Evolutionary conservation across 768 basidiomycete species (phyloP), one percentile per base, ranked within the genome.

Genomic region (Xerocomellus chrysenteron): DNA sequence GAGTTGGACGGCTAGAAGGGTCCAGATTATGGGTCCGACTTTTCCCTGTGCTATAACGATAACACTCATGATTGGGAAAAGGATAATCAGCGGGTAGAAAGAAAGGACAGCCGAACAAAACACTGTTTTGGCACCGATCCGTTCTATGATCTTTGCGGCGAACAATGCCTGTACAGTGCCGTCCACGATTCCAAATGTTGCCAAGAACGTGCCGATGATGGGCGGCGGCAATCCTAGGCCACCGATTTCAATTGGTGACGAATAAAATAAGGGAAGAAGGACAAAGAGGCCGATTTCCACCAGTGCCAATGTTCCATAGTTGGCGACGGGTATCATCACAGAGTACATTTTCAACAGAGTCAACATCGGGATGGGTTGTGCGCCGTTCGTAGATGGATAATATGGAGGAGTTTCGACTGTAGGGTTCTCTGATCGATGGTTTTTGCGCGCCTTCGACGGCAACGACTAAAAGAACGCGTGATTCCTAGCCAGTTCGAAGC

Each of bases 41-140:
- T 72, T 73, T 32, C 63, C 69, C 13, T 61, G 58, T 24, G 33
- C 33, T 26, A 63, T 66, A 16, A 79, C 77, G 14, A 77, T 47
- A 11, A 74, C 55, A 59, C 73, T 81, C 59, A 79, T 78, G 17
- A 78, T 47, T 1, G 82, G 83, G 63, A 82, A 80, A 35, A 75
- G 50, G 30, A 73, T 59, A 47, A 77, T 65, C 69, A 76, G 57
- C 0, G 76, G 76, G 30, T 76, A 65, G 50, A 75, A 76, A 3
- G 68, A 68, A 2, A 69, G 54, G 54, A 81, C 60, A 10, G 76
- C 75, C 26, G 58, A 44, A 43, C 76, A 68, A 52, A 82, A 80
- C 8, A 80, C 54, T 4, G 52, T 64, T 55, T 75, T 75, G 13
- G 74, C 74, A 2, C 82, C 82, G n/a, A 78, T 58, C 33, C 66